Evolutionary conservation across 2,329 filamentous ascomycete species (phyloP).

Genomic region (Penicillium hordei): DNA sequence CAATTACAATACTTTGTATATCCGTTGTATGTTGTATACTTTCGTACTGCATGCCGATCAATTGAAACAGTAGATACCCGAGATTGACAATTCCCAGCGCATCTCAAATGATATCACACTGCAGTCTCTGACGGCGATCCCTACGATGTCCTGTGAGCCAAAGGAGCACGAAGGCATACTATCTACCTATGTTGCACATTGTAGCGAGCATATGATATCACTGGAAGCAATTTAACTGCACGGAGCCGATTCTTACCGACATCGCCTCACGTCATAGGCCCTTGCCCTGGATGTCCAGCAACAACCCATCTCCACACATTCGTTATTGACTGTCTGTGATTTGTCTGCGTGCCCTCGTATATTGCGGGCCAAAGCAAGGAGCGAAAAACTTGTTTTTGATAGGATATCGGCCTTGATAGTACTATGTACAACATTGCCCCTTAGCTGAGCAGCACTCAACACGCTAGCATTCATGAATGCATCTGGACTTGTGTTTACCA

Average conservation of each 20-base stretch:
- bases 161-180: background rate
- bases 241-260: background rate
- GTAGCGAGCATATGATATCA: constrained; percentile 7
- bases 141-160: background rate
- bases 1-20: too few species aligned
- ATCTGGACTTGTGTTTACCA: background rate
- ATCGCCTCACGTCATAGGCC: background rate
- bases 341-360: background rate
- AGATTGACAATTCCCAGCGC: background rate
- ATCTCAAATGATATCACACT: constrained; percentile 15
- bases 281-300: background rate
- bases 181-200: background rate
- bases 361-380: too few species aligned
- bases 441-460: background rate
- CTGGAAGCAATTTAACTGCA: background rate
- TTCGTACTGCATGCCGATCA: background rate
- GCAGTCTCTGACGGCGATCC: background rate
- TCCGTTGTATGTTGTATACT: too few species aligned
- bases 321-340: background rate
- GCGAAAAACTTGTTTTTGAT: background rate
- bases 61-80: background rate
- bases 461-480: background rate
- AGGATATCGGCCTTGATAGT: background rate
- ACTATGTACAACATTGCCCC: background rate
- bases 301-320: background rate